Evolutionary conservation across 1,284 basidiomycete species (phyloP), one percentile per base, ranked within the genome.

Genomic region (Stereum hirsutum): DNA sequence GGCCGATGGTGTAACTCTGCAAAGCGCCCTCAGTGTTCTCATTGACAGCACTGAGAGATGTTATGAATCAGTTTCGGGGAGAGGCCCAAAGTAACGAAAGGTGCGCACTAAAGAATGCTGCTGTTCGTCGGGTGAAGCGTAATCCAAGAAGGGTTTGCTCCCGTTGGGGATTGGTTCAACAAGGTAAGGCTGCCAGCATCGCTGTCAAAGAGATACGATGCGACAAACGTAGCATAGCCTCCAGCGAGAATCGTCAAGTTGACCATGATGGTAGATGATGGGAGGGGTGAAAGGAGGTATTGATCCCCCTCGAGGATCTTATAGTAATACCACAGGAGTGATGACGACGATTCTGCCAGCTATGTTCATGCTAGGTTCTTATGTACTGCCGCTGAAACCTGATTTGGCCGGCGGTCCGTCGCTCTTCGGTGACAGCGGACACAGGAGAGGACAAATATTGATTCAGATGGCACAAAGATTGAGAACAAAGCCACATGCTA

Each of bases 221-320:
- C 74, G 46, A 81, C 66, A 51, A 79, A 78, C 33, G 69, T 59
- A 45, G 70, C 65, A 53, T 77, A 80, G 8, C 77, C 77, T 27
- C 78, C 78, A 21, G 76, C 77, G 34, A 80, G 63, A 43, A 81
- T 76, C 10, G 68, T 76, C 56, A 77, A 74, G 45, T 72, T 64
- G 51, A 78, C 74, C 75, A 78, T 78, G 19, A n/a, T n/a, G n/a
- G n/a, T n/a, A n/a, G n/a, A n/a, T n/a, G n/a, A n/a, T n/a, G n/a
- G n/a, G n/a, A n/a, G n/a, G n/a, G n/a, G n/a, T n/a, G n/a, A n/a
- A n/a, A n/a, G n/a, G n/a, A n/a, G n/a, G n/a, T n/a, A n/a, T n/a
- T n/a, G n/a, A n/a, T n/a, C n/a, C n/a, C n/a, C n/a, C n/a, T n/a
- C n/a, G n/a, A n/a, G n/a, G n/a, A n/a, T n/a, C n/a, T n/a, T n/a